A percentile compares a stretch with the other conserved stretches of the same genome.
Evolutionary conservation across 768 basidiomycete genomes (phyloP).

Genomic region (Collybia mongolica): DNA sequence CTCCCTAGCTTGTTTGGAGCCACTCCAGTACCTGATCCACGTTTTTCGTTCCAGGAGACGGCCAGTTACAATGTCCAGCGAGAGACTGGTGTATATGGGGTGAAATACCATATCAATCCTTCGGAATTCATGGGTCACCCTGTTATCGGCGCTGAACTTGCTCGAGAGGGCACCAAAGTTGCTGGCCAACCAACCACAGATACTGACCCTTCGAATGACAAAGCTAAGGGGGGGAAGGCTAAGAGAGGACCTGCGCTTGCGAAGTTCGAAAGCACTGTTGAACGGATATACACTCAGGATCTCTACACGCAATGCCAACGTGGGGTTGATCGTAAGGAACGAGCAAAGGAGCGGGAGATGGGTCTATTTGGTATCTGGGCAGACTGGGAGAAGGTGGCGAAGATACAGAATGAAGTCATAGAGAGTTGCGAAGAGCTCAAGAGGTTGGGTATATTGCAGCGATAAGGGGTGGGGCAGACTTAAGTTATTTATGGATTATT

Average conservation of each 20-base stretch:
- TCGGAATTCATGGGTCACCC: slow-evolving; percentile 78
- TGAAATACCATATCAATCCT: slow-evolving; percentile 84
- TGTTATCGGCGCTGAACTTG: slow-evolving; percentile 68
- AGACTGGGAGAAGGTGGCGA: slow-evolving; percentile 85
- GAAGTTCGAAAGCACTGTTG: slow-evolving; percentile 77
- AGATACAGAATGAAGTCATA: slow-evolving; percentile 68
- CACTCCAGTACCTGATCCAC: slow-evolving; percentile 71
- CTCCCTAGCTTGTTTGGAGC: slow-evolving; percentile 75
- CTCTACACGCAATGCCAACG: slow-evolving; percentile 72
- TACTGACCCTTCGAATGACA: slow-evolving; percentile 26
- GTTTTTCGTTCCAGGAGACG: slow-evolving; percentile 66
- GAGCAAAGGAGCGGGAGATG: slow-evolving; percentile 69
- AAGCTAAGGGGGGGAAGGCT: slow-evolving; percentile 19
- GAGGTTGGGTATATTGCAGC: slow-evolving; percentile 50
- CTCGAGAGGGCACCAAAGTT: slow-evolving; percentile 44
- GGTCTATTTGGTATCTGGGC: slow-evolving; percentile 92
- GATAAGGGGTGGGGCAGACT: slow-evolving; percentile 25
- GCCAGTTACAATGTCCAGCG: slow-evolving; percentile 68
- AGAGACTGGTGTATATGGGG: slow-evolving; percentile 64
- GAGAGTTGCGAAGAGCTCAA: slow-evolving; percentile 78
- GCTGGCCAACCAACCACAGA: slow-evolving; percentile 25
- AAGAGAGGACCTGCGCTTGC: slow-evolving; percentile 40
- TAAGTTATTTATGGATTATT: slow-evolving; percentile 14
- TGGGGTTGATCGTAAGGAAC: slow-evolving; percentile 65
- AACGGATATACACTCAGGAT: slow-evolving; percentile 69